phyloP scores from a whole-genome alignment of 2,329 filamentous ascomycete genomes.

The Corynespora cassiicola region DNA sequence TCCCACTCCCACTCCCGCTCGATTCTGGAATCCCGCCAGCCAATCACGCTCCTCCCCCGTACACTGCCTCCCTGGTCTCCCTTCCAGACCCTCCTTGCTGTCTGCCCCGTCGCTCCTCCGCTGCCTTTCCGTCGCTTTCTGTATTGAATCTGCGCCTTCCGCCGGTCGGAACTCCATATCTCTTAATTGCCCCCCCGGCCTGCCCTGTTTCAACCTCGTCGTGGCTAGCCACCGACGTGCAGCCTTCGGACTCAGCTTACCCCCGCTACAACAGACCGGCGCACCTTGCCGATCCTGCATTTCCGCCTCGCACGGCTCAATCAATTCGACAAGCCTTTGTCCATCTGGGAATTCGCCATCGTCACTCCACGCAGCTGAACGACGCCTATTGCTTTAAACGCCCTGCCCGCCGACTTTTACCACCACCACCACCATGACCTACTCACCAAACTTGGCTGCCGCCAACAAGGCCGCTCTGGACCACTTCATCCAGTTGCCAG shows the following conservation, averaged over 20 bases:
- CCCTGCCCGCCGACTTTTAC: conserved; percentile 16
- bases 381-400: conserved; percentile 23
- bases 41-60: conserved; percentile 21
- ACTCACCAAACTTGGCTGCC: conserved; percentile 48
- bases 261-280: conserved; percentile 32
- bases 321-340: conserved; percentile 25
- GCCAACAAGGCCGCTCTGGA: conserved; percentile 78
- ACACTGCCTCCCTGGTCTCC: conserved; percentile 30
- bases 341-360: conserved; percentile 16
- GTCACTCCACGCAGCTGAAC: conserved; percentile 14
- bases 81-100: conserved; percentile 23
- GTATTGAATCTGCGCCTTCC: conserved; percentile 24
- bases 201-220: conserved; percentile 33
- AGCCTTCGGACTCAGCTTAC: conserved; percentile 44
- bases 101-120: conserved; percentile 21
- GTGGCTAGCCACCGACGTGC: conserved; percentile 36
- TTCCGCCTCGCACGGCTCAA: conserved; percentile 40
- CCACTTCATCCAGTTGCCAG: conserved; percentile 79
- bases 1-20: conserved; percentile 25
- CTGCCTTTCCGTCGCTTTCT: conserved; percentile 16
- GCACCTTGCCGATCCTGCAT: conserved; percentile 22
- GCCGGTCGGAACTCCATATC: conserved; percentile 36
- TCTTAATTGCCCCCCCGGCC: conserved; percentile 35
- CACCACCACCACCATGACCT: conserved; percentile 49
- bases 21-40: too few relatives aligned